Percentiles rank a stretch among this genome's conserved stretches.
phyloP scores from a whole-genome alignment of 1,284 basidiomycete species.

The Malassezia cuniculi region DNA sequence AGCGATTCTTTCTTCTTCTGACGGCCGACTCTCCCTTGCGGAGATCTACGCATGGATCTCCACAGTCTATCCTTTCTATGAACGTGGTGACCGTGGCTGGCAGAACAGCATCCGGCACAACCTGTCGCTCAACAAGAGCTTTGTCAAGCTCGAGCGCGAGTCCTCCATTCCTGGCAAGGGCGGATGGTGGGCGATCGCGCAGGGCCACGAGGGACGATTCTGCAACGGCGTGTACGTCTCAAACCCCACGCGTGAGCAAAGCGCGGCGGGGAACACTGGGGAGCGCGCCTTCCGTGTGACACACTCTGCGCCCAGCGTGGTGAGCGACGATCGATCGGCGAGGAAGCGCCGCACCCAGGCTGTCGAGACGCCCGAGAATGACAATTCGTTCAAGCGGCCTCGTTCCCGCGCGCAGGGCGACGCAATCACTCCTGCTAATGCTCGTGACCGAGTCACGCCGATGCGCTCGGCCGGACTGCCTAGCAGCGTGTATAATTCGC shows the following conservation, averaged over 20 bases:
- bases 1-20: constrained; percentile 70
- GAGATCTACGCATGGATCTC: constrained; percentile 95
- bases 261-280: neutral
- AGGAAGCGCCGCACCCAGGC: neutral
- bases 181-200: constrained; percentile 46
- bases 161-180: constrained; percentile 47
- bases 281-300: neutral
- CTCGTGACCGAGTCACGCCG: constrained; percentile 6
- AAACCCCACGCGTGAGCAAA: neutral
- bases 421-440: neutral
- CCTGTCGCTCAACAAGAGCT: constrained; percentile 70
- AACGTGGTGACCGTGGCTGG: constrained; percentile 85
- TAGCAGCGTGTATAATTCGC: constrained; percentile 20
- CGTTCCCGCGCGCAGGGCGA: no score
- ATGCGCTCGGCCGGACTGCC: constrained; percentile 21
- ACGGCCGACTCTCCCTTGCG: constrained; percentile 73
- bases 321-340: neutral
- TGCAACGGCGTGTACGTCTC: constrained; percentile 28
- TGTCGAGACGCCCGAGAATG: constrained; percentile 6
- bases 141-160: constrained; percentile 50
- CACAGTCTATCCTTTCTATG: constrained; percentile 82
- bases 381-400: constrained; percentile 1
- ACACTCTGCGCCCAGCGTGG: neutral
- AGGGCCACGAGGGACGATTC: constrained; percentile 42
- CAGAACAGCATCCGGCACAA: constrained; percentile 86